Percentiles rank a stretch among this genome's conserved stretches.
phyloP scores from a whole-genome alignment of 768 basidiomycete genomes.

The Strobilomyces dryophilus region DNA sequence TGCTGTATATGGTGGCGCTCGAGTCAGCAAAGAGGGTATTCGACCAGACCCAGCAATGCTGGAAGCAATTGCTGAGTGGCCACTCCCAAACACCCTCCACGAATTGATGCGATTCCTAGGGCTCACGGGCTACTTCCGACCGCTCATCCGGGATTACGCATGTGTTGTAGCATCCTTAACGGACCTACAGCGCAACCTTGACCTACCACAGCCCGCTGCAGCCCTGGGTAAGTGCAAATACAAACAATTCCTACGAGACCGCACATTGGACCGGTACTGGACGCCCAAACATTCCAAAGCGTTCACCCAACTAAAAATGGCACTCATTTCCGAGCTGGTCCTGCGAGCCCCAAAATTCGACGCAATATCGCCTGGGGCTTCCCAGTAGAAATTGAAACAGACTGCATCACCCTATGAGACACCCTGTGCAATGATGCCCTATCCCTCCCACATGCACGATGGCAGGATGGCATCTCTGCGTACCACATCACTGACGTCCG shows the following conservation, averaged over 20 bases:
- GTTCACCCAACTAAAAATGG: conserved; percentile 29
- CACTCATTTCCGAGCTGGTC: conserved; percentile 15
- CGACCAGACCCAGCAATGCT: conserved; percentile 2
- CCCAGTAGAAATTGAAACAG: conserved; percentile 28
- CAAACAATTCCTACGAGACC: neutral
- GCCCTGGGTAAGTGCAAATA: neutral
- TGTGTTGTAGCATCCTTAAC: neutral
- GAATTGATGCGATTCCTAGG: conserved; percentile 5
- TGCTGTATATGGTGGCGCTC: neutral
- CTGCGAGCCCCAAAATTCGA: conserved; percentile 25
- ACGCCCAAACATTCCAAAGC: conserved; percentile 16
- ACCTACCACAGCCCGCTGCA: neutral
- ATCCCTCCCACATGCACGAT: conserved; percentile 19
- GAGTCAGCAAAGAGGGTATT: neutral
- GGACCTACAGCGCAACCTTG: neutral
- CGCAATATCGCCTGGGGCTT: conserved; percentile 26
- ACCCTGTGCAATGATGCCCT: conserved; percentile 12
- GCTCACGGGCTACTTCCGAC: conserved; percentile 4
- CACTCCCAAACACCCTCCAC: neutral
- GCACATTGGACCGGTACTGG: conserved; percentile 8
- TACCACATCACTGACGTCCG: conserved; percentile 12
- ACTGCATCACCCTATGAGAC: conserved; percentile 24
- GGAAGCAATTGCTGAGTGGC: conserved; percentile 5
- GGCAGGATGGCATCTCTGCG: conserved; percentile 23
- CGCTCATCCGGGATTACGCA: conserved; percentile 9